Conservation (phyloP, 1,284 basidiomycete genomes). For the Cutaneotrichosporon mucoides region DNA sequence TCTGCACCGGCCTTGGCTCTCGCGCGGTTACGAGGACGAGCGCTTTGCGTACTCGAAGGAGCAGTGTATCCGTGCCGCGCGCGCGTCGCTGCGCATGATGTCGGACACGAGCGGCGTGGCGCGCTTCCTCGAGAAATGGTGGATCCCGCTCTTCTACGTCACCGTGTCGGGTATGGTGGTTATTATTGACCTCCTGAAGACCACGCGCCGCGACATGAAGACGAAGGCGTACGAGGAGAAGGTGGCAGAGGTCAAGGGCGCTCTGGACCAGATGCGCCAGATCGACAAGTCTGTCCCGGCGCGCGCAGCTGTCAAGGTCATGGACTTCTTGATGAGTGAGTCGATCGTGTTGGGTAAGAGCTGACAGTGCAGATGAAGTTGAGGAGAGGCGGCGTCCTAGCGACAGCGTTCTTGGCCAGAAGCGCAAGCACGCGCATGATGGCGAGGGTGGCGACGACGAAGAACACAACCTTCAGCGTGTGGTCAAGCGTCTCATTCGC, state of each 20-base stretch:
- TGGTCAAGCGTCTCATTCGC: slow-evolving; percentile 48
- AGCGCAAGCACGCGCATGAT: slow-evolving; percentile 33
- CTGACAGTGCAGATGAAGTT: slow-evolving; percentile 28
- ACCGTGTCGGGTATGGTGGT: slow-evolving; percentile 49
- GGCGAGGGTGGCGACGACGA: slow-evolving; percentile 33
- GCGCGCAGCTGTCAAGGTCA: slow-evolving; percentile 47
- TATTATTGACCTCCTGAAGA: slow-evolving; percentile 49
- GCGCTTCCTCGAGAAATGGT: slow-evolving; percentile 51
- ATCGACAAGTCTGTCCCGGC: slow-evolving; percentile 48
- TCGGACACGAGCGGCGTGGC: slow-evolving; percentile 40
- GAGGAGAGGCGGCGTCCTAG: slow-evolving; percentile 42
- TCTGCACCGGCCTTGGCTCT: slow-evolving; percentile 48
- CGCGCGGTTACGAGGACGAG: slow-evolving; percentile 45
- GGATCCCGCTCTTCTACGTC: slow-evolving; percentile 47
- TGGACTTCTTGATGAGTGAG: slow-evolving; percentile 47
- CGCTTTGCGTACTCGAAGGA: slow-evolving; percentile 49
- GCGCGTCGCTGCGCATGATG: slow-evolving; percentile 48
- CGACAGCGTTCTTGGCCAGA: slow-evolving; percentile 25
- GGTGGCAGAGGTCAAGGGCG: slow-evolving; percentile 44
- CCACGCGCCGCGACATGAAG: slow-evolving; percentile 39
- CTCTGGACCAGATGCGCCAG: slow-evolving; percentile 43
- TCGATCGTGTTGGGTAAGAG: background rate
- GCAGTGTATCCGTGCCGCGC: slow-evolving; percentile 49
- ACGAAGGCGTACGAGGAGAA: slow-evolving; percentile 42
- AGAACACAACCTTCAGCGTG: slow-evolving; percentile 44